phyloP scores from a whole-genome alignment of 1,139 yeast genomes.

The Waltiozyma sp. region DNA sequence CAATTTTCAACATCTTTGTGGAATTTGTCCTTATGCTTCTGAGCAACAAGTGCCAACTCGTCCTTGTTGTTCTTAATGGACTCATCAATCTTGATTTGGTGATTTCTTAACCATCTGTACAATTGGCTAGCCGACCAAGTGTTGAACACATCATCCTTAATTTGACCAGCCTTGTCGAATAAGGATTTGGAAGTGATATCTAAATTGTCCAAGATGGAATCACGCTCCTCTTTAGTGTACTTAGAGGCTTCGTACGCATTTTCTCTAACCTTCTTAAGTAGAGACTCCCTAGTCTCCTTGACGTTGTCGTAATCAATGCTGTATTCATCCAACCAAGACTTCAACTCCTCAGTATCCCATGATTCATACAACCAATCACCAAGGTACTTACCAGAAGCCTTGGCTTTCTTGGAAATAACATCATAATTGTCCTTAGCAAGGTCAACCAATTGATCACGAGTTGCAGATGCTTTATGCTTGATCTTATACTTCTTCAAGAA shows the following conservation, averaged over 20 bases:
- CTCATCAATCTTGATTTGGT: slow-evolving; percentile 29
- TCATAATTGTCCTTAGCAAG: slow-evolving; percentile 30
- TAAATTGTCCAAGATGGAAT: slow-evolving; percentile 29
- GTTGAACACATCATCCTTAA: slow-evolving; percentile 35
- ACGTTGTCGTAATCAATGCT: slow-evolving; percentile 31
- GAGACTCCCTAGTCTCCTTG: slow-evolving; percentile 29
- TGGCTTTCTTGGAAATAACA: slow-evolving; percentile 24
- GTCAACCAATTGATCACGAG: slow-evolving; percentile 24
- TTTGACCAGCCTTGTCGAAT: slow-evolving; percentile 29
- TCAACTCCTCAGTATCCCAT: slow-evolving; percentile 35
- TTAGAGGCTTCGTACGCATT: slow-evolving; percentile 31
- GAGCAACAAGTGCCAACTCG: slow-evolving; percentile 28
- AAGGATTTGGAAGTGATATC: slow-evolving; percentile 26
- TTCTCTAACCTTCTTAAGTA: slow-evolving; percentile 32
- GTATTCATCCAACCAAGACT: slow-evolving; percentile 36
- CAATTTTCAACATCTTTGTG: slow-evolving; percentile 31
- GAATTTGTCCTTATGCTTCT: slow-evolving; percentile 23
- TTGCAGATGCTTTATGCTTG: slow-evolving; percentile 22
- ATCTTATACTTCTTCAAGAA: slow-evolving; percentile 27
- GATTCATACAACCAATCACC: slow-evolving; percentile 37
- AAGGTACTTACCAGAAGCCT: slow-evolving; percentile 37
- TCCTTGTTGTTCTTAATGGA: slow-evolving; percentile 24
- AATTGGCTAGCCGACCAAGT: slow-evolving; percentile 36
- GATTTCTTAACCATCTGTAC: slow-evolving; percentile 35
- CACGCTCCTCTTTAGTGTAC: slow-evolving; percentile 26